Base-by-base conservation (phyloP, 2,329 filamentous ascomycete species). In the Penicillium glabrum region DNA sequence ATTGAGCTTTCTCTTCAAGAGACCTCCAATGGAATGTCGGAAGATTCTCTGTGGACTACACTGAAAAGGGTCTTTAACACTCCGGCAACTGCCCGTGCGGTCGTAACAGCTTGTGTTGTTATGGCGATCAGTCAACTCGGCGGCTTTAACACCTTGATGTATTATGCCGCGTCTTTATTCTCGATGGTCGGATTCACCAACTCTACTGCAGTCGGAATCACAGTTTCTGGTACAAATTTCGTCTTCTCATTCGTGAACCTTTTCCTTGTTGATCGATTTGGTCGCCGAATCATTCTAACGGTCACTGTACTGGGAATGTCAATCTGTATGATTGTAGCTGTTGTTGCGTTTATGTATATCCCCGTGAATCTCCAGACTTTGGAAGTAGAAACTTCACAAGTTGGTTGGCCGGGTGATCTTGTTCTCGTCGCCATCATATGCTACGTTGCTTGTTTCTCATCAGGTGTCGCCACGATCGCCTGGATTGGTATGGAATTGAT, bases 401-500 rank as follows among this genome's bases (percentile, higher is more conserved):
- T 77, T 44, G 71, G 67, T 58, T 72, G 72, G 57, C 67, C 68
- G 3, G 74, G 65, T 21, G 68, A 67, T 31, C 56, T 79, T 5
- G 69, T 79, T 29, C 66, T 81, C 2, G 73, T 79, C 10, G 75
- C 72, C 16, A 78, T 82, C 14, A 74, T 81, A 10, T 62, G 75
- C 35, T 77, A 77, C 58, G 74, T 77, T 26, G 72, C 65, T 5
- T 80, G 77, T 67, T 82, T 77, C 67, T 73, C 74, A 1, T 72
- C 73, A 2, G 77, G 77, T 35, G 75, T 82, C 2, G 80, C 77
- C 0, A 80, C 77, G 26, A 80, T 75, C 11, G 73, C 77, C 3
- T 82, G 80, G 79, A 69, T 81, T 8, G 74, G 71, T 14, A 77
- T 74, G 5, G 80, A 82, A 27, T 74, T 82, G 56, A 76, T 79